Conservation (phyloP, 352 stramenopile genomes). For the Saprolegnia parasitica region DNA sequence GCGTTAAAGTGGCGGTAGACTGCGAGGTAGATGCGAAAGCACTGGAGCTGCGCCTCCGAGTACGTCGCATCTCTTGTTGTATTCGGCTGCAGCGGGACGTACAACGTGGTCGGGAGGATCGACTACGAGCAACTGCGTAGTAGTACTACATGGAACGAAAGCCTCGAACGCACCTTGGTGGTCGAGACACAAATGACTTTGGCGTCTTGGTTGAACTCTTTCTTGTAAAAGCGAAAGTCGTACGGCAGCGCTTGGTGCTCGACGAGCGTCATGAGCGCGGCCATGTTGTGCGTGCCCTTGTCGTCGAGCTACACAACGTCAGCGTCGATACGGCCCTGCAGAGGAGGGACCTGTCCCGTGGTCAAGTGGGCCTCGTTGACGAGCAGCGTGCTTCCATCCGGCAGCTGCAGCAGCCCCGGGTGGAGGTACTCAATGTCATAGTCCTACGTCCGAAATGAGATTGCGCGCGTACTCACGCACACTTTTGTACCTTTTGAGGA, state of each 20-base stretch:
- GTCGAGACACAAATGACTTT: conserved; percentile 61
- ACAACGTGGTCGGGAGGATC: conserved; percentile 59
- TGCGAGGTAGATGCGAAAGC: conserved; percentile 60
- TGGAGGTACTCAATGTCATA: conserved; percentile 62
- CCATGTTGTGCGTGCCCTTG: conserved; percentile 69
- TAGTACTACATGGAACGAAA: not conserved
- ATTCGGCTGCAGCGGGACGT: conserved; percentile 34
- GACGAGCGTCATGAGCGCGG: conserved; percentile 60
- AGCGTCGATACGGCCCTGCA: too few species aligned
- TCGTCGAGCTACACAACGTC: conserved; percentile 57
- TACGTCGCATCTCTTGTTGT: not conserved
- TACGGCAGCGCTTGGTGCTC: conserved; percentile 75
- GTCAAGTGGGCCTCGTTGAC: conserved; percentile 66
- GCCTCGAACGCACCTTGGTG: conserved; percentile 38
- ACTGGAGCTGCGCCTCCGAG: conserved; percentile 43
- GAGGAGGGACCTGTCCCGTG: conserved; percentile 35
- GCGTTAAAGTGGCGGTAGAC: conserved; percentile 52
- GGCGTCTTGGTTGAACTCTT: conserved; percentile 78
- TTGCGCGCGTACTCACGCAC: too few species aligned
- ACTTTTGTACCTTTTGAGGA: conserved; percentile 46
- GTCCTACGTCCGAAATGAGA: conserved; percentile 36
- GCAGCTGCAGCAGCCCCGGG: conserved; percentile 53
- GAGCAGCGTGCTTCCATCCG: conserved; percentile 56
- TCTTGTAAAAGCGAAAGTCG: conserved; percentile 81
- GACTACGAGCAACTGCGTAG: not conserved